Evolutionary conservation across 202 grass and related monocot genomes (phyloP).

Genomic region (Carex sylvatica): DNA sequence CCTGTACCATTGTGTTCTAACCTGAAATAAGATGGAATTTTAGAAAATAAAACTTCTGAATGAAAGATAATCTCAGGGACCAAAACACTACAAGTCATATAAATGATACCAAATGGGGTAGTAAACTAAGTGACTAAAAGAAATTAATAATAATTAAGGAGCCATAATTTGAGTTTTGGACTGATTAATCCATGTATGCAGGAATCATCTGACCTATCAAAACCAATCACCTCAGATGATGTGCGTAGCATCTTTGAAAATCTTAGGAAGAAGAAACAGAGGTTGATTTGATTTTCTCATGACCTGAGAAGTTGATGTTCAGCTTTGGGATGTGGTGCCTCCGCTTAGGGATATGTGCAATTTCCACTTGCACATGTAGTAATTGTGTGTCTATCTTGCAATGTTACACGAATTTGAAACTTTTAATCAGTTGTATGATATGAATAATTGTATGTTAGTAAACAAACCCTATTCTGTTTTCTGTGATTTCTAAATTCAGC

Average conservation of each 20-base stretch:
- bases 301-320: background rate
- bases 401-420: background rate
- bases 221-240: slow-evolving; percentile 82
- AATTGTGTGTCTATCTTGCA: background rate
- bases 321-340: background rate
- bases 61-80: too few relatives aligned
- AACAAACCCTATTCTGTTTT: background rate
- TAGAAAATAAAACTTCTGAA: too few relatives aligned
- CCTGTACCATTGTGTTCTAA: background rate
- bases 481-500: background rate
- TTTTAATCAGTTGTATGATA: slow-evolving; percentile 1
- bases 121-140: background rate
- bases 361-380: background rate
- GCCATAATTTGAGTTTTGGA: background rate
- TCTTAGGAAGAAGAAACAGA: slow-evolving; percentile 97
- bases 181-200: slow-evolving; percentile 25
- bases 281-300: slow-evolving; percentile 37
- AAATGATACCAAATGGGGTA: background rate
- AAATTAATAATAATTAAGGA: slow-evolving; percentile 16
- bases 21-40: background rate
- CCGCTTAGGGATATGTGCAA: background rate
- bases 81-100: background rate
- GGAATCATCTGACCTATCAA: slow-evolving; percentile 81
- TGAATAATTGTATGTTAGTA: background rate
- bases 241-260: slow-evolving; percentile 74